Conservation (phyloP, 23 red algal species). For the Agarophyton chilense region DNA sequence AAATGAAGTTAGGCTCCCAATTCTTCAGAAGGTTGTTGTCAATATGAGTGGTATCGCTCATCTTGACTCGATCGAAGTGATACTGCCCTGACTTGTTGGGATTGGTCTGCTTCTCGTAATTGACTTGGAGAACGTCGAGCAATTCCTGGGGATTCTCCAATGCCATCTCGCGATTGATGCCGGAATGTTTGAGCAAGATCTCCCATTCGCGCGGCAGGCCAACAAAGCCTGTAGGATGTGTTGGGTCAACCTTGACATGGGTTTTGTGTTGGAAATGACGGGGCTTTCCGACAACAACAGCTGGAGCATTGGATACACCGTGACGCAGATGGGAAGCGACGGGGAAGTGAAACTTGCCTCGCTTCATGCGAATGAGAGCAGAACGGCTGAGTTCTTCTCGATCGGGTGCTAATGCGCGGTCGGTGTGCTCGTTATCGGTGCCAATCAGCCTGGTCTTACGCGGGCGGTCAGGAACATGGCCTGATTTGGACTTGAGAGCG, state of each 20-base stretch:
- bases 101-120: slow-evolving; percentile 63
- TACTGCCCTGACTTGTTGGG: slow-evolving; percentile 43
- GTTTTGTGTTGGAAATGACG: slow-evolving; percentile 80
- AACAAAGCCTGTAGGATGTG: slow-evolving; percentile 80
- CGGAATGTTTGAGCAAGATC: slow-evolving; percentile 75
- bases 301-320: slow-evolving; percentile 14
- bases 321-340: slow-evolving; percentile 6
- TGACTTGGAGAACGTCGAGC: slow-evolving; percentile 84
- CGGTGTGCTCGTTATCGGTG: not conserved
- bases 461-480: not conserved
- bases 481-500: not conserved
- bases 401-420: not conserved
- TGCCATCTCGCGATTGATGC: slow-evolving; percentile 81
- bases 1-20: slow-evolving; percentile 70
- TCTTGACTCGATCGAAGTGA: slow-evolving; percentile 52
- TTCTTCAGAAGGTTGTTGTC: slow-evolving; percentile 46
- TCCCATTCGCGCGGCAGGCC: slow-evolving; percentile 95
- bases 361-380: slow-evolving; percentile 37
- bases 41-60: slow-evolving; percentile 42
- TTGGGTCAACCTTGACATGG: slow-evolving; percentile 74
- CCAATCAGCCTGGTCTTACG: not conserved
- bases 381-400: slow-evolving; percentile 43
- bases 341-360: slow-evolving; percentile 25
- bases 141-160: slow-evolving; percentile 78
- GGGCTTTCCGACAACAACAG: slow-evolving; percentile 73